Percentiles rank a stretch among this genome's conserved stretches.
Evolutionary conservation across 371 early-diverging fungal genomes (phyloP).

Genomic region (Smittium mucronatum): DNA sequence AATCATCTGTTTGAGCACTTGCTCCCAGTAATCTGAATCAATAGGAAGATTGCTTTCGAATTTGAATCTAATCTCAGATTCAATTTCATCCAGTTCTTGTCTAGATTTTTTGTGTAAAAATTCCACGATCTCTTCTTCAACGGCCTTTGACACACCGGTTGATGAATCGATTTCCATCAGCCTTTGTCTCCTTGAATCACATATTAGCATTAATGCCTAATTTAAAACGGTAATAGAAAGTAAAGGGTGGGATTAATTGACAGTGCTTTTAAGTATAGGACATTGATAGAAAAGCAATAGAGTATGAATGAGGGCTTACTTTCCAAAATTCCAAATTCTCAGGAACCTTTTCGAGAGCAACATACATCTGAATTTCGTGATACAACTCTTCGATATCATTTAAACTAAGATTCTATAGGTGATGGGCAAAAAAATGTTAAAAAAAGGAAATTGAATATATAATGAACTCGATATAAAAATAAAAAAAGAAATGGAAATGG

Average conservation of each 20-base stretch:
- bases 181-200: constrained; percentile 51
- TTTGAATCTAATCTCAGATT: constrained; percentile 56
- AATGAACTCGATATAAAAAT: neutral
- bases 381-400: constrained; percentile 63
- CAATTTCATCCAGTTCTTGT: constrained; percentile 52
- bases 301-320: constrained; percentile 15
- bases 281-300: neutral
- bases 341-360: constrained; percentile 62
- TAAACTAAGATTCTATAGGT: constrained; percentile 38
- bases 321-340: constrained; percentile 71
- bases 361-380: constrained; percentile 74
- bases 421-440: neutral
- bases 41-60: constrained; percentile 54
- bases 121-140: constrained; percentile 50
- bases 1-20: constrained; percentile 52
- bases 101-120: constrained; percentile 61
- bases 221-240: neutral
- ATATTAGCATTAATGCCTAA: constrained; percentile 60
- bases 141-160: constrained; percentile 18
- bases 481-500: neutral
- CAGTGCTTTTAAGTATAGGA: neutral
- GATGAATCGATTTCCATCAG: constrained; percentile 19
- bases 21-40: constrained; percentile 93
- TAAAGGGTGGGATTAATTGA: neutral
- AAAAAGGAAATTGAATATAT: neutral